A percentile compares a stretch with the other conserved stretches of the same genome.
Evolutionary conservation across 768 basidiomycete species (phyloP).

Genomic region (Epithele typhae): DNA sequence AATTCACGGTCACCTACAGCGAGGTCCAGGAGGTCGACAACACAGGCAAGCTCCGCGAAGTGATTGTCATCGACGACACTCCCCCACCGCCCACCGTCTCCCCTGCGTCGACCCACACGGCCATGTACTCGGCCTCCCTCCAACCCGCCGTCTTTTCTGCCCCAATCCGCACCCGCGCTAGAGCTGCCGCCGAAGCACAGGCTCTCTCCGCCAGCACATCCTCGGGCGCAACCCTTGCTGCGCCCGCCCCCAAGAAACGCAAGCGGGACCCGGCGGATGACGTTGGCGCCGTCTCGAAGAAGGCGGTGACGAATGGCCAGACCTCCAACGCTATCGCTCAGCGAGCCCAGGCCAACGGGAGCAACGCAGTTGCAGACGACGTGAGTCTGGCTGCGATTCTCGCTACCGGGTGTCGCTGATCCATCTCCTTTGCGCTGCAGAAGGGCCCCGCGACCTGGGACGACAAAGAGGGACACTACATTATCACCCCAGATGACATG

Average conservation of each 20-base stretch:
- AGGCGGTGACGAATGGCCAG: constrained; percentile 46
- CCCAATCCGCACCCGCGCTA: constrained; percentile 78
- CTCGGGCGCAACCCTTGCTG: constrained; percentile 51
- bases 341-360: constrained; percentile 69
- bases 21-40: constrained; percentile 85
- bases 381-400: constrained; percentile 38
- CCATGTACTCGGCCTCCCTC: constrained; percentile 73
- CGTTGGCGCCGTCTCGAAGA: constrained; percentile 68
- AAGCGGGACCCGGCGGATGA: constrained; percentile 76
- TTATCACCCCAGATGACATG: constrained; percentile 87
- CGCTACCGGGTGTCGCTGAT: constrained; percentile 12
- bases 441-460: constrained; percentile 76
- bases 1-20: constrained; percentile 81
- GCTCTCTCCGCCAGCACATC: constrained; percentile 63
- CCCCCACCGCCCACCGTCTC: constrained; percentile 80
- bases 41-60: constrained; percentile 72
- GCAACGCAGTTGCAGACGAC: constrained; percentile 61
- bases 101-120: constrained; percentile 60
- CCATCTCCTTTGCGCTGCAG: not conserved
- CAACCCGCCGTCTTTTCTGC: constrained; percentile 73
- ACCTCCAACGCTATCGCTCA: constrained; percentile 45
- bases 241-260: constrained; percentile 78
- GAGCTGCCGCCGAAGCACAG: constrained; percentile 84
- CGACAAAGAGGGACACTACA: constrained; percentile 99
- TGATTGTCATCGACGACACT: constrained; percentile 92